These are phyloP conservation scores for Stygiomarasmius scandens DNA, from an alignment of 1,284 basidiomycete genomes.

Conservation along the genomic window DNA sequence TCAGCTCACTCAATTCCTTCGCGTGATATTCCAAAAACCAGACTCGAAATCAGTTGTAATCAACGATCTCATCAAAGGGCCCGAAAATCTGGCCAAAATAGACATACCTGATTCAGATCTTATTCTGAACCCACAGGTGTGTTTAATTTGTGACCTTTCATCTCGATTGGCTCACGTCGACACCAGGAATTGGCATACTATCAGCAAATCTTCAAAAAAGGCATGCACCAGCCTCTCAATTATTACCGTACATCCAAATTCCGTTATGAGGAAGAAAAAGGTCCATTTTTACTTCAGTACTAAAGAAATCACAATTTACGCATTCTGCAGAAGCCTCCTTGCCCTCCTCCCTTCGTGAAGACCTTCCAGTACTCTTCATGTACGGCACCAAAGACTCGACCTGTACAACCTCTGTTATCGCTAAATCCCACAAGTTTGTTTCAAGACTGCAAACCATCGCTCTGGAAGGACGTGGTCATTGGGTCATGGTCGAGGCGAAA, in stretches of 20 bases:
- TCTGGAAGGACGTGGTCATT: constrained; percentile 61
- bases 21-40: constrained; percentile 27
- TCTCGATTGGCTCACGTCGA: background rate
- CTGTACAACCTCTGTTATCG: constrained; percentile 35
- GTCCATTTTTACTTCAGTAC: too few species aligned
- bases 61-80: constrained; percentile 5
- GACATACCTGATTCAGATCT: constrained; percentile 6
- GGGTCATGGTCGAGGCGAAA: constrained; percentile 60
- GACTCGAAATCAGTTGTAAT: constrained; percentile 2
- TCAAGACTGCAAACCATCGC: constrained; percentile 49
- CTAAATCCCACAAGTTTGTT: constrained; percentile 51
- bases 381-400: constrained; percentile 59
- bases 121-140: constrained; percentile 7
- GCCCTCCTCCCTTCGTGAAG: constrained; percentile 40
- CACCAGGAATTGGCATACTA: constrained; percentile 58
- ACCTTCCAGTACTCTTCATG: constrained; percentile 64
- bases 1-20: constrained; percentile 42
- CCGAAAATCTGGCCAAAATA: background rate
- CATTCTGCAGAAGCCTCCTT: constrained; percentile 44
- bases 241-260: constrained; percentile 65
- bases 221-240: constrained; percentile 70
- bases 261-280: constrained; percentile 66
- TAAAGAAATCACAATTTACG: too few species aligned
- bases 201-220: constrained; percentile 42
- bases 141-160: background rate